Percentiles rank a stretch among this genome's conserved stretches.
Evolutionary conservation across 2,329 filamentous ascomycete genomes (phyloP).

Genomic region (Periconia macrospinosa): DNA sequence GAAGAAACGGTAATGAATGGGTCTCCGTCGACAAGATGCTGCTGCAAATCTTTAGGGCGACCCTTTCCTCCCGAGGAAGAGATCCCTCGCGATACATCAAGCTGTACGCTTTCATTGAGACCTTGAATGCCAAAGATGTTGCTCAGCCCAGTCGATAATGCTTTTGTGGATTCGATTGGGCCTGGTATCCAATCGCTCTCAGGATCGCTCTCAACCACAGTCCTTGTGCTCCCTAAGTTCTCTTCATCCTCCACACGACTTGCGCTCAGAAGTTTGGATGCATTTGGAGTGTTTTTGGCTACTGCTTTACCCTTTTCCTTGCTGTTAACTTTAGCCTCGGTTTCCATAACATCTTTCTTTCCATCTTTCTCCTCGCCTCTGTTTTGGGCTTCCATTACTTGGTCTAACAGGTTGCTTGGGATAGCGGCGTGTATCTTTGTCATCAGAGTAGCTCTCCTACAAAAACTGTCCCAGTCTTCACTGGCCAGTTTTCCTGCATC

Average conservation of each 20-base stretch:
- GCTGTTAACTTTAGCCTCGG: slow-evolving; percentile 11
- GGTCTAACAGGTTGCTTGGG: slow-evolving; percentile 47
- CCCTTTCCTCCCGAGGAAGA: slow-evolving; percentile 7
- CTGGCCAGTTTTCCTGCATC: slow-evolving; percentile 59
- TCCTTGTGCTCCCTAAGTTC: slow-evolving; percentile 25
- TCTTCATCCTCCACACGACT: slow-evolving; percentile 34
- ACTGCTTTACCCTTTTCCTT: slow-evolving; percentile 30
- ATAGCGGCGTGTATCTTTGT: slow-evolving; percentile 63
- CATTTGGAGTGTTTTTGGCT: slow-evolving; percentile 17
- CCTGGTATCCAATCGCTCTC: slow-evolving; percentile 43
- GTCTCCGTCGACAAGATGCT: slow-evolving; percentile 10
- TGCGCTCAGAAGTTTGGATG: slow-evolving; percentile 21
- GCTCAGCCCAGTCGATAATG: slow-evolving; percentile 13
- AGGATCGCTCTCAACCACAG: slow-evolving; percentile 32
- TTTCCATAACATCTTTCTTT: slow-evolving; percentile 11
- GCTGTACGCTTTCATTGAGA: slow-evolving; percentile 22
- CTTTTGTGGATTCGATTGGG: slow-evolving; percentile 21
- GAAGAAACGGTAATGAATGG: slow-evolving; percentile 28
- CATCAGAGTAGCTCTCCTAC: slow-evolving; percentile 62
- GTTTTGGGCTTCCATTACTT: slow-evolving; percentile 57
- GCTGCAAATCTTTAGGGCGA: not conserved
- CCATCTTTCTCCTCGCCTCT: slow-evolving; percentile 54
- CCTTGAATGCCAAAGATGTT: slow-evolving; percentile 38
- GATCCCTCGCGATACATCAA: slow-evolving; percentile 23
- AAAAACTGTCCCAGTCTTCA: slow-evolving; percentile 61